Conservation (phyloP, 1,284 basidiomycete species). For the Hortiboletus rubellus region DNA sequence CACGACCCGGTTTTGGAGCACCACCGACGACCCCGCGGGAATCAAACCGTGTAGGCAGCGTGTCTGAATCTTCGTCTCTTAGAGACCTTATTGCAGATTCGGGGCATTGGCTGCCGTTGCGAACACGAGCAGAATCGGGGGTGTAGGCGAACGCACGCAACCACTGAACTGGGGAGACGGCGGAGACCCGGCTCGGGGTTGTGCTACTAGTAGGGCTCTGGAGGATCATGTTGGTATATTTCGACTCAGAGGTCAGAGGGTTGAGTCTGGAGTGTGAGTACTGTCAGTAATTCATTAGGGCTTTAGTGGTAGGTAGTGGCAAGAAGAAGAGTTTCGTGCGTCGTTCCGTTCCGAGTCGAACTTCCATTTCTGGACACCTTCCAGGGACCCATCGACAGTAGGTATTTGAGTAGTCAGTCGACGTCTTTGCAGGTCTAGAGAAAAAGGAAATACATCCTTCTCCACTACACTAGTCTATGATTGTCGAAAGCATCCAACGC, state of each 20-base stretch:
- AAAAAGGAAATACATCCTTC: neutral
- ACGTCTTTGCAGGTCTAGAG: neutral
- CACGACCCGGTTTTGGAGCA: neutral
- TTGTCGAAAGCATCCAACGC: neutral
- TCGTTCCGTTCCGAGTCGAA: too few species aligned
- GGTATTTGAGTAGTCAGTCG: too few species aligned
- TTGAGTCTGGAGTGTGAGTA: too few species aligned
- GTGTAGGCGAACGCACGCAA: constrained; percentile 11
- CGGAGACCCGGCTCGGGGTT: neutral
- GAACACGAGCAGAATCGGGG: constrained; percentile 2
- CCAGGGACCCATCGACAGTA: too few species aligned
- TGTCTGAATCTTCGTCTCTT: neutral
- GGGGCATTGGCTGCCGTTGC: neutral
- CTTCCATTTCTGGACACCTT: too few species aligned
- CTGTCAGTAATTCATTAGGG: too few species aligned
- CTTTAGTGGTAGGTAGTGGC: too few species aligned
- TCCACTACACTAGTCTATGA: neutral
- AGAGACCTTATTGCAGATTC: neutral
- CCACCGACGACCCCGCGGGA: neutral
- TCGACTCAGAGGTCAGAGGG: neutral
- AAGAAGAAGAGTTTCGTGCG: too few species aligned
- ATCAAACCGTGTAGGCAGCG: constrained; percentile 4
- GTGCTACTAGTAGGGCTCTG: neutral
- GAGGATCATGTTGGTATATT: neutral
- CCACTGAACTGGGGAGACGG: constrained; percentile 5